Evolutionary conservation across 1,284 basidiomycete species (phyloP), one percentile per base, ranked within the genome.

Genomic region (Anthracocystis walkeri): DNA sequence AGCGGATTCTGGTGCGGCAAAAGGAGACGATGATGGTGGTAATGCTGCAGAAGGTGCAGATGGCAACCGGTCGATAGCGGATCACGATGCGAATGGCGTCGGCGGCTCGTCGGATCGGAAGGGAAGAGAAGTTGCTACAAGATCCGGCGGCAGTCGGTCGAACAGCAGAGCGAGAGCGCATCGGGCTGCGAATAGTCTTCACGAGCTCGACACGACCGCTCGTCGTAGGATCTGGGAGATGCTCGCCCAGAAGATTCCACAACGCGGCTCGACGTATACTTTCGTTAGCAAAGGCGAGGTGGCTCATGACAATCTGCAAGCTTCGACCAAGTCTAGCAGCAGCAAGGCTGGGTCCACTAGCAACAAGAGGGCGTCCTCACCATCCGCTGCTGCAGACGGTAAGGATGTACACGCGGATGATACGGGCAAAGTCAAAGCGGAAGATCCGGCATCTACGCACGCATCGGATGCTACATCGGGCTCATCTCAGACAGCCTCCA

Each of bases 261-360:
- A 75, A 31, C 73, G 73, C n/a, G 73, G 73, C 6, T 75, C 73
- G 3, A 75, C 73, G 2, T 75, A 75, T 41, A 75, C 67, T 4
- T 75, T 75, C 20, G 67, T 75, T 55, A 75, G 67, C 55, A 70
- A 75, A 40, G 73, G 73, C 16, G 73, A 75, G 38, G 67, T 75
- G 2, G 73, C 67, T 5, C 73, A 70, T 16, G 73, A 75, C 61
- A 66, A 66, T 25, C 56, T 66, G 12, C 64, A 66, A 38, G 59
- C 60, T 4, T 63, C 64, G 12, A 21, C 61, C 25, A 72, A 72
- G 40, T 35, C 51, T 3, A 23, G 53, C 38, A 35, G 25, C 31
- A 45, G 38, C 45, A 62, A 58, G 31, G 12, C 8, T 33, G 55
- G 45, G 46, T 35, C 41, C 1, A 16, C 25, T 20, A 21, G 49